phyloP scores from a whole-genome alignment of 1,139 yeast species.

The Debaryomyces udenii region DNA sequence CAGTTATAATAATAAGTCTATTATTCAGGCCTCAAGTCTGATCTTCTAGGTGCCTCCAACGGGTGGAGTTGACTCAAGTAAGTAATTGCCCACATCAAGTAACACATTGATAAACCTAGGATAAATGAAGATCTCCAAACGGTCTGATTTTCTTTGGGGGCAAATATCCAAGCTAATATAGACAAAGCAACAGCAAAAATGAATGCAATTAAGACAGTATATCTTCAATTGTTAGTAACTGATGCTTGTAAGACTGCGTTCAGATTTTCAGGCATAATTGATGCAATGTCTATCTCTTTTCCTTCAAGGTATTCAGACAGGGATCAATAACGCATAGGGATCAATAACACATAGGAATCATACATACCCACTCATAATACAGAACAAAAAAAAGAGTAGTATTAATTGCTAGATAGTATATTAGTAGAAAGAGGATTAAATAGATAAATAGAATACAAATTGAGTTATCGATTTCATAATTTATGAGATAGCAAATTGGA shows the following conservation, averaged over 20 bases:
- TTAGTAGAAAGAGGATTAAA: background rate
- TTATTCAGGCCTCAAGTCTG: conserved; percentile 75
- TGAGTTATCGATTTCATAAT: background rate
- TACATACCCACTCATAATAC: conserved; percentile 36
- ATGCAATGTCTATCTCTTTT: too few relatives aligned
- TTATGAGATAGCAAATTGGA: conserved; percentile 4
- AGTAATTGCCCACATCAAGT: conserved; percentile 93
- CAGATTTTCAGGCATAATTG: background rate
- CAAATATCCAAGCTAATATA: conserved; percentile 63
- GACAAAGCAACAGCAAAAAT: conserved; percentile 61
- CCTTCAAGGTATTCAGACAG: too few relatives aligned
- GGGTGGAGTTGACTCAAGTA: conserved; percentile 80
- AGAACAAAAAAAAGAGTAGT: background rate
- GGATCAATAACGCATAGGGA: too few relatives aligned
- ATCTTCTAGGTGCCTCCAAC: conserved; percentile 76
- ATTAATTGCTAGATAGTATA: background rate
- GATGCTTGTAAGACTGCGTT: background rate
- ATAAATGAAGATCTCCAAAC: conserved; percentile 93
- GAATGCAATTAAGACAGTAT: conserved; percentile 72
- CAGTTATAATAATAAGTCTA: background rate
- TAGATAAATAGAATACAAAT: background rate
- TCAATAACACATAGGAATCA: background rate
- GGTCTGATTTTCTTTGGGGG: conserved; percentile 61
- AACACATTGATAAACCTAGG: conserved; percentile 83
- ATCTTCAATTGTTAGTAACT: conserved; percentile 40